Conservation (phyloP, 192 early-diverging fungal species). For the Backusella parvicylindrica region DNA sequence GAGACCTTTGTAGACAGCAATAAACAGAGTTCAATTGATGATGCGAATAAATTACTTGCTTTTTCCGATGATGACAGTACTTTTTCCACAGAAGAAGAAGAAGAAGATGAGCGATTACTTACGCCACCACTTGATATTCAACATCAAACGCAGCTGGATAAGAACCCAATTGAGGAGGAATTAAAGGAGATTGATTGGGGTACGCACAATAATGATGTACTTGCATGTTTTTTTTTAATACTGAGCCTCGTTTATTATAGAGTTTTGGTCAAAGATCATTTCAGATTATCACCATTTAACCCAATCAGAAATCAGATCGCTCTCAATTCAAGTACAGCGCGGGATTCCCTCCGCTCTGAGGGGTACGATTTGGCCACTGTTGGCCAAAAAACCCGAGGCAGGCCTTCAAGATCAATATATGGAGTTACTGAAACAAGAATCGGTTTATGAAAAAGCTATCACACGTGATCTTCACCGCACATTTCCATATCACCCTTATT, state of each 20-base stretch:
- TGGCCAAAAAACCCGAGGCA: constrained; percentile 75
- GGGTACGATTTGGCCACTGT: constrained; percentile 93
- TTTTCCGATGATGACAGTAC: constrained; percentile 11
- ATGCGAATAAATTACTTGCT: background rate
- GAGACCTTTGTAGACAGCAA: background rate
- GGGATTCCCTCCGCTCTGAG: constrained; percentile 89
- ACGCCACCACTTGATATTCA: constrained; percentile 7
- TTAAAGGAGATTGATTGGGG: constrained; percentile 72
- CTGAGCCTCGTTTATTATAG: constrained; percentile 30
- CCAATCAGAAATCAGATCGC: constrained; percentile 66
- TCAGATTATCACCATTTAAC: constrained; percentile 82
- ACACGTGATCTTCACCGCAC: constrained; percentile 86
- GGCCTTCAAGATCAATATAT: constrained; percentile 75
- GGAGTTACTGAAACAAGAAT: constrained; percentile 60
- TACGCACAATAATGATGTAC: constrained; percentile 43
- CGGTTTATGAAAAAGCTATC: constrained; percentile 87
- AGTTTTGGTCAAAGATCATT: constrained; percentile 92
- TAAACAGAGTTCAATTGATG: background rate
- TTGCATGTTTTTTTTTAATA: constrained; percentile 41
- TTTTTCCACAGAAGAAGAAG: constrained; percentile 8
- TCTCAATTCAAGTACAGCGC: constrained; percentile 75
- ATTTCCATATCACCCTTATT: constrained; percentile 87
- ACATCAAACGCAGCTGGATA: background rate
- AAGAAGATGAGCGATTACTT: constrained; percentile 5
- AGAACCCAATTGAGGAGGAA: constrained; percentile 10